Base-by-base conservation (phyloP, 192 early-diverging fungal genomes). In the Dissophora ornata region DNA sequence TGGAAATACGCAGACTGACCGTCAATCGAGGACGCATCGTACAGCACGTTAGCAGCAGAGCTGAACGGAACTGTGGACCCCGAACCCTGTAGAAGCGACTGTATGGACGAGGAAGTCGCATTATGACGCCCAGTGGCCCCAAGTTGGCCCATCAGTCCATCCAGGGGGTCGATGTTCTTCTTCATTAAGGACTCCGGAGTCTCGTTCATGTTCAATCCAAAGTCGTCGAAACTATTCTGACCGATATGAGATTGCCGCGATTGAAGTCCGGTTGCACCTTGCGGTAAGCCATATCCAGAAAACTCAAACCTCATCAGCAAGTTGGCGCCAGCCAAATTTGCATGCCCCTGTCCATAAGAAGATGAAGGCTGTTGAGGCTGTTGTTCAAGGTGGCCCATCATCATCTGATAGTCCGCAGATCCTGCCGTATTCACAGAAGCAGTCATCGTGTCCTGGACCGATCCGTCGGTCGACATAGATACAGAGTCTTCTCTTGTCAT, bases 101-200 rank as follows among this genome's bases (percentile, higher is more conserved):
- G 36, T 38, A 13, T 9, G 36, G 36, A 6, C 36, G 13, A 38
- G 13, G 36, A 38, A 38, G 7, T 38, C 36, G 36, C 7, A 6
- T 38, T n/a, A n/a, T n/a, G n/a, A n/a, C n/a, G n/a, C n/a, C n/a
- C n/a, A n/a, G n/a, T n/a, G n/a, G n/a, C n/a, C n/a, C n/a, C n/a
- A n/a, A n/a, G 36, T 6, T 38, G 36, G 36, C 13, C 36, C 36
- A 38, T 38, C 36, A 71, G 34, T 1, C 22, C 44, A 6, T 47
- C 48, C 41, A 65, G 53, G 4, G 61, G 41, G 29, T 62, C 62
- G 21, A 74, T 28, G 62, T 58, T 74, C 62, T 53, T 74, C 56
- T 65, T 65, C 70, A 74, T 74, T 16, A 74, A 32, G 5, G 36
- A 30, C 25, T 74, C 70, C 28, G 65, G 5, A 1, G 70, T 65